Percentiles rank a stretch among this genome's conserved stretches.
Evolutionary conservation across 1,284 basidiomycete species (phyloP).

Genomic region (Cutaneotrichosporon arboriforme): DNA sequence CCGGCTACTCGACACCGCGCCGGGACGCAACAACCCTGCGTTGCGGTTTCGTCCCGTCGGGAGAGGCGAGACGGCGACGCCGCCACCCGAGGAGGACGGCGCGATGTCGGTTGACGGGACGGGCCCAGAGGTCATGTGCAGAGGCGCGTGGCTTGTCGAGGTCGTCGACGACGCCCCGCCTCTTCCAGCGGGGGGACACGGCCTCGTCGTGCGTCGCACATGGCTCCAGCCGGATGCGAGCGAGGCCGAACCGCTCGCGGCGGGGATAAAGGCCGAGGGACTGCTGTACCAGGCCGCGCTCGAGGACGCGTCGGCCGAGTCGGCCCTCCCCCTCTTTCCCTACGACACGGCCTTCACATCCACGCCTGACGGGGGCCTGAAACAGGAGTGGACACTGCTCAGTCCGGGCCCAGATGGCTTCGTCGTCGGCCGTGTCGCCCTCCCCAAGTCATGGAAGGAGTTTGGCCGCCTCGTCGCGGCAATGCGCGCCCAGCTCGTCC

Average conservation of each 20-base stretch:
- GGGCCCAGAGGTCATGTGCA: not conserved
- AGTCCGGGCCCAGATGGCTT: constrained; percentile 35
- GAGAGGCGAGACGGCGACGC: constrained; percentile 11
- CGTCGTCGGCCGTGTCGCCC: constrained; percentile 31
- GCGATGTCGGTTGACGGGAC: constrained; percentile 7
- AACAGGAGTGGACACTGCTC: constrained; percentile 37
- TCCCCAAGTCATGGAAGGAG: constrained; percentile 15
- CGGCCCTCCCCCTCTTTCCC: constrained; percentile 22
- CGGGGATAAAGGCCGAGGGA: constrained; percentile 28
- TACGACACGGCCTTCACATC: constrained; percentile 30
- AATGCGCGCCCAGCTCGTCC: constrained; percentile 27
- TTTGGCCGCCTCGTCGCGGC: constrained; percentile 16
- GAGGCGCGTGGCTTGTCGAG: constrained; percentile 15
- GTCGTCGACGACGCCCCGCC: constrained; percentile 7
- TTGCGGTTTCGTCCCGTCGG: constrained; percentile 13
- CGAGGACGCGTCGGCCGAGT: not conserved
- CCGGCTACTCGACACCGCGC: constrained; percentile 6
- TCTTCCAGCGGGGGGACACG: constrained; percentile 6
- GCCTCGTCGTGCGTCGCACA: constrained; percentile 29
- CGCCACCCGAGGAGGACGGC: constrained; percentile 1
- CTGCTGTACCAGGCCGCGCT: constrained; percentile 20
- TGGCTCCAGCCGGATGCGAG: constrained; percentile 20
- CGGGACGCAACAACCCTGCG: constrained; percentile 4
- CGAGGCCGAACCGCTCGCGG: constrained; percentile 4
- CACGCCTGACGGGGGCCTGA: constrained; percentile 4